Percentiles rank a stretch among this genome's conserved stretches.
These are phyloP conservation scores for Colletotrichum endophyticum DNA, from an alignment of 2,329 filamentous ascomycete species.

Conservation along the genomic window DNA sequence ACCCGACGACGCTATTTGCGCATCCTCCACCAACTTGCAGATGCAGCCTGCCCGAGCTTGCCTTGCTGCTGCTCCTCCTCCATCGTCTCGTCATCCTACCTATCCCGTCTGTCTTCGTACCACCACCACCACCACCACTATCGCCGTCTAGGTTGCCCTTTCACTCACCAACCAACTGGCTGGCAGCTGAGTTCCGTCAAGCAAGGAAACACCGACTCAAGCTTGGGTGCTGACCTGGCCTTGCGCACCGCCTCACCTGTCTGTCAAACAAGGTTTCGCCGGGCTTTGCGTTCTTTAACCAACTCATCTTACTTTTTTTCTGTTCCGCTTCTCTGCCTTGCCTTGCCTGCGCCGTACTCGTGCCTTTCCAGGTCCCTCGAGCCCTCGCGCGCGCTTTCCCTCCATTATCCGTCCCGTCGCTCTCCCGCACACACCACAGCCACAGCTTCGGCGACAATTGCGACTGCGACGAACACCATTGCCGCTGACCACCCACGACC, in stretches of 20 bases:
- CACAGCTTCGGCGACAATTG: not conserved
- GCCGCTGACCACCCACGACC: not conserved
- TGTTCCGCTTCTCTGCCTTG: not conserved
- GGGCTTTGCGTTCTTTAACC: not conserved
- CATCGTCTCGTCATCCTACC: not conserved
- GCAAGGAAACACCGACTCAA: not conserved
- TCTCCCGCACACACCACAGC: not conserved
- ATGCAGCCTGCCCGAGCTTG: not conserved
- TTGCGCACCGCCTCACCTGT: constrained; percentile 1
- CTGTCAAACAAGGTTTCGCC: constrained; percentile 18
- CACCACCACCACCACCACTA: not conserved
- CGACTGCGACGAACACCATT: not conserved
- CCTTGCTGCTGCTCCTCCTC: not conserved
- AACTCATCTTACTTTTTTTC: not conserved
- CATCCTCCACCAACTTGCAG: not conserved
- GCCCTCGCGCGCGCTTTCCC: not conserved
- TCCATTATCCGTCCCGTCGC: not conserved
- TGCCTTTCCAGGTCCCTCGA: not conserved
- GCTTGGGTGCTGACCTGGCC: constrained; percentile 7
- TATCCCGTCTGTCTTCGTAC: not conserved
- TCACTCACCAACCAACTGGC: not conserved
- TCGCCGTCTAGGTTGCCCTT: not conserved
- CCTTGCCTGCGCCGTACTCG: not conserved
- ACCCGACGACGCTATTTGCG: not conserved
- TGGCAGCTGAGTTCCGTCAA: not conserved